Evolutionary conservation across 75 land plant genomes (phyloP), one percentile per base, ranked within the genome.

Genomic region (Isoetes taiwanensis): DNA sequence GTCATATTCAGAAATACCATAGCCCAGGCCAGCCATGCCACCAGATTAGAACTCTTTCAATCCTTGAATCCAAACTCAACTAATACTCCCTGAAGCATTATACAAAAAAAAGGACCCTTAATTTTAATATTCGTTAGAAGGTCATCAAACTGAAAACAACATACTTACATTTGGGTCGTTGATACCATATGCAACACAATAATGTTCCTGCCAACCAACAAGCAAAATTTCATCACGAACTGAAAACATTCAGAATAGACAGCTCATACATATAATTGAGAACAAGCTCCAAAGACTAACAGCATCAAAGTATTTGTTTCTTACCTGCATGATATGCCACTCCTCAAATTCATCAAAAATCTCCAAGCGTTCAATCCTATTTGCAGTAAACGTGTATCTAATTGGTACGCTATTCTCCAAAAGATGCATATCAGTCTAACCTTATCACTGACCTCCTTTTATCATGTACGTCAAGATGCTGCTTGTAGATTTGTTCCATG

Each of bases 241-340:
- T 34, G 19, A 9, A n/a, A 25, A 32, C 21, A 28, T 12, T 16
- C 10, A 32, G 19, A 11, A 1, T 19, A 30, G 50, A 3, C 39
- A n/a, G n/a, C 39, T 17, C 20, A 41, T 1, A 54, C 40, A 34
- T 12, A 11, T 17, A 11, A n/a, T 11, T 43, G 43, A 14, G 1
- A 16, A 33, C 16, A 16, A 11, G 6, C 2, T 12, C 17, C 27
- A 41, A 29, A 58, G 11, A 59, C 24, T 2, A 20, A 9, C 3
- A 41, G 9, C 38, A 9, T n/a, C n/a, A n/a, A n/a, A n/a, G n/a
- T n/a, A n/a, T n/a, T n/a, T n/a, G n/a, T n/a, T n/a, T n/a, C n/a
- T n/a, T 78, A 66, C 86, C 93, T 90, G 97, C 94, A 90, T 81
- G 67, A 86, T 82, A 57, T 90, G 73, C 97, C 97, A 90, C 59